Conservation (phyloP, 108 stramenopile genomes). For the Cyclotella choctawhatcheeana region DNA sequence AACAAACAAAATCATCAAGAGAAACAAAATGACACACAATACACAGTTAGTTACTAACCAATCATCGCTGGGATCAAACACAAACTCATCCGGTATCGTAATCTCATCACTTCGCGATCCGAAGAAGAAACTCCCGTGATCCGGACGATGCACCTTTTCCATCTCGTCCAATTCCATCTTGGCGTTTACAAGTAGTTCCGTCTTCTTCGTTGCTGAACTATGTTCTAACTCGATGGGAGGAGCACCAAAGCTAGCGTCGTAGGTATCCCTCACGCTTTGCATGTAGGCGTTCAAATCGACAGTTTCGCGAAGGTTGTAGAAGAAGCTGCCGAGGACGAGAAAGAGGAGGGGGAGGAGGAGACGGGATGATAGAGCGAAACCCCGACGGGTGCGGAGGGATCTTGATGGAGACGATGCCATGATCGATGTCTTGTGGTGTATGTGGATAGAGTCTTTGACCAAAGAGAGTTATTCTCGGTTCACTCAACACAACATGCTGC, state of each 20-base stretch:
- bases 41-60: too few species aligned
- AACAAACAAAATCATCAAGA: not conserved
- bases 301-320: not conserved
- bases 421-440: too few species aligned
- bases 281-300: not conserved
- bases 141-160: constrained; percentile 3
- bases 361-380: too few species aligned
- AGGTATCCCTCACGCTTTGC: not conserved
- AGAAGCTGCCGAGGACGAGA: not conserved
- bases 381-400: too few species aligned
- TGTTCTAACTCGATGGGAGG: too few species aligned
- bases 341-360: not conserved
- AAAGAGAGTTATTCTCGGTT: too few species aligned
- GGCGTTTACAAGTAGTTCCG: not conserved
- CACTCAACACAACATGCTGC: too few species aligned
- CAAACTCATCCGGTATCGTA: not conserved
- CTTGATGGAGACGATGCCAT: too few species aligned
- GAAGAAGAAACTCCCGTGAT: constrained; percentile 24
- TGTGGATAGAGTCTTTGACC: too few species aligned
- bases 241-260: not conserved
- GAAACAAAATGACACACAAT: too few species aligned
- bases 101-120: constrained; percentile 15
- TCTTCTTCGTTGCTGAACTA: not conserved
- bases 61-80: constrained; percentile 1
- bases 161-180: not conserved